phyloP scores from a whole-genome alignment of 768 basidiomycete species.

The Tylopilus subfusipes region DNA sequence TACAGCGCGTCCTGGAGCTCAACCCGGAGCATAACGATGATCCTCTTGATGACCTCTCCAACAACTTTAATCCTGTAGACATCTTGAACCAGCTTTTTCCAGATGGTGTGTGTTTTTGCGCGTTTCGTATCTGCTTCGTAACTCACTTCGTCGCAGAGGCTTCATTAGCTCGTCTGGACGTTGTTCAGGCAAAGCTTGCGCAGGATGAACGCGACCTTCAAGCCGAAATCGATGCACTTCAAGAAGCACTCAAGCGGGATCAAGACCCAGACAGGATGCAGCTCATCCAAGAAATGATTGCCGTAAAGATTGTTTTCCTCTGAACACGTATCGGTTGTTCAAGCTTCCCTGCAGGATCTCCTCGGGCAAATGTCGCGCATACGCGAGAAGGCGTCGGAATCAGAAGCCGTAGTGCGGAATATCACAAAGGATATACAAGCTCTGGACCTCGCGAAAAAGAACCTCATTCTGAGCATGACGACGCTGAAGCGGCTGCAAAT shows the following conservation, averaged over 20 bases:
- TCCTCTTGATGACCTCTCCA: conserved; percentile 55
- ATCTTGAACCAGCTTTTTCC: conserved; percentile 68
- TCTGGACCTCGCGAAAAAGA: conserved; percentile 90
- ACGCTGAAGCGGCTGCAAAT: conserved; percentile 88
- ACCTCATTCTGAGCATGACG: conserved; percentile 86
- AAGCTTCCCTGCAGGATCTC: conserved; percentile 60
- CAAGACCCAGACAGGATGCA: conserved; percentile 91
- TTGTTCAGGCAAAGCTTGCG: conserved; percentile 63
- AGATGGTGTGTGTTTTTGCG: conserved; percentile 52
- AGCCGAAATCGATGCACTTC: conserved; percentile 66
- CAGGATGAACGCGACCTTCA: conserved; percentile 69
- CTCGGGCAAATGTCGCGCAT: conserved; percentile 95
- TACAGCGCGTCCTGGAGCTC: conserved; percentile 66
- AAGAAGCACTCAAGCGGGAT: conserved; percentile 62
- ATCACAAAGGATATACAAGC: conserved; percentile 97
- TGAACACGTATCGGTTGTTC: not conserved
- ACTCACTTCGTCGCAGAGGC: conserved; percentile 48
- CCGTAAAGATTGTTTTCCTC: conserved; percentile 45
- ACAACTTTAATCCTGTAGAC: conserved; percentile 53
- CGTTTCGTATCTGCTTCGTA: not conserved
- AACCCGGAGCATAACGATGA: conserved; percentile 43
- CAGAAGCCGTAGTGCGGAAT: conserved; percentile 90
- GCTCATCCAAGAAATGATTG: conserved; percentile 93
- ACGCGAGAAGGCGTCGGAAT: conserved; percentile 94
- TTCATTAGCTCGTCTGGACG: conserved; percentile 68